These are phyloP conservation scores for Jaltomata sinuosa DNA, from an alignment of 257 asterid species.

Conservation along the genomic window DNA sequence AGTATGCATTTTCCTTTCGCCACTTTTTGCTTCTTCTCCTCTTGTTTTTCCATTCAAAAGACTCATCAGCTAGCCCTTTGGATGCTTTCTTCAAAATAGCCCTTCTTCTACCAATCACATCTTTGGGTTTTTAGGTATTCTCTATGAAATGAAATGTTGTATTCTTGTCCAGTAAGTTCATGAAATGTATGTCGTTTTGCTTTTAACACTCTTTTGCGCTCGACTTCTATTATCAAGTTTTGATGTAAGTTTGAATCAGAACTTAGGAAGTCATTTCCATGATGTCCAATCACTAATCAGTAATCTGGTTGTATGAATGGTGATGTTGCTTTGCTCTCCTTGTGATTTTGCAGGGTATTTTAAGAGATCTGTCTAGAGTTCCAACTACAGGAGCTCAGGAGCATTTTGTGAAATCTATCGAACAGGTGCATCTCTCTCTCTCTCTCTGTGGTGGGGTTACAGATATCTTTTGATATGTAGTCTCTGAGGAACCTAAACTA, in stretches of 20 bases:
- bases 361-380: conserved; percentile 7
- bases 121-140: neutral
- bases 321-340: neutral
- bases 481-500: neutral
- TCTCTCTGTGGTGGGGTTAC: neutral
- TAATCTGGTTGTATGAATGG: neutral
- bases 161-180: neutral
- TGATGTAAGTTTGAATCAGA: neutral
- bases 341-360: conserved; percentile 5
- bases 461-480: neutral
- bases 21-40: neutral
- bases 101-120: neutral
- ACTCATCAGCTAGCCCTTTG: neutral
- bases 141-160: neutral
- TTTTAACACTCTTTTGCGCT: neutral
- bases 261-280: neutral
- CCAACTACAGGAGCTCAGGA: neutral
- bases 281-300: neutral
- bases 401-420: neutral
- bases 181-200: neutral
- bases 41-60: neutral
- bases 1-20: neutral
- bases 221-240: neutral
- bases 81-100: neutral
- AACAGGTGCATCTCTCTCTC: conserved; percentile 1